Percentiles rank a stretch among this genome's conserved stretches.
Conservation (phyloP, 768 basidiomycete species). For the Harrya chromipes region DNA sequence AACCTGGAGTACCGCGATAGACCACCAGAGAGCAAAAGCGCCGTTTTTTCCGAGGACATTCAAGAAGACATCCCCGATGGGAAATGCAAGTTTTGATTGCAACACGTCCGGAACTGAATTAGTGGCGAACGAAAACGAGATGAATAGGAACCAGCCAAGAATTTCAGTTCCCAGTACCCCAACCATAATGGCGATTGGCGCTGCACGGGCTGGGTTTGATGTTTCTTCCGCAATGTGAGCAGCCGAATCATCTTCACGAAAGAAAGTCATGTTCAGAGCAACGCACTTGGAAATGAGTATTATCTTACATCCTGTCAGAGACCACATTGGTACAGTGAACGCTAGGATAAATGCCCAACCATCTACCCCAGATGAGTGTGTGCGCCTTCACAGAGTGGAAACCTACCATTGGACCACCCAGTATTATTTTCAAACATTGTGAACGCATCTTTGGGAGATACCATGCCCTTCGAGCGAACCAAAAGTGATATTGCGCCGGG, state of each 20-base stretch:
- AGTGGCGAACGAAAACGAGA: constrained; percentile 44
- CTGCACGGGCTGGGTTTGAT: constrained; percentile 40
- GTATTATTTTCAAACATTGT: constrained; percentile 27
- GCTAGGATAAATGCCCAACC: constrained; percentile 25
- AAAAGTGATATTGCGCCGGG: constrained; percentile 15
- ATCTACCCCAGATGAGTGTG: constrained; percentile 7
- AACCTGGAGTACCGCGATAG: constrained; percentile 44
- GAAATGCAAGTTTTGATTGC: constrained; percentile 33
- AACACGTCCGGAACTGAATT: constrained; percentile 35
- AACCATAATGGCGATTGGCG: constrained; percentile 44
- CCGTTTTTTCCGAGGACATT: constrained; percentile 39
- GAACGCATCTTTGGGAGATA: constrained; percentile 17
- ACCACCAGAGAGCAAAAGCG: constrained; percentile 43
- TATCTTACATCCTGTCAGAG: constrained; percentile 21
- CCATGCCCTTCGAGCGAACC: constrained; percentile 15
- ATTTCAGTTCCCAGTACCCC: constrained; percentile 38
- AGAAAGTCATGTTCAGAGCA: not conserved
- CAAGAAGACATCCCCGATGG: constrained; percentile 41
- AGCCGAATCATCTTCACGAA: constrained; percentile 41
- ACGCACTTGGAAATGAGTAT: not conserved
- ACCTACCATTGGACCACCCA: constrained; percentile 20
- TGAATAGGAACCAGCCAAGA: constrained; percentile 42
- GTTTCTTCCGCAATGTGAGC: constrained; percentile 48
- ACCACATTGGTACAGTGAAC: constrained; percentile 28
- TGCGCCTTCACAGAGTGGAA: not conserved